Base-by-base conservation (phyloP, 2,329 filamentous ascomycete species). In the Colletotrichum liriopes region DNA sequence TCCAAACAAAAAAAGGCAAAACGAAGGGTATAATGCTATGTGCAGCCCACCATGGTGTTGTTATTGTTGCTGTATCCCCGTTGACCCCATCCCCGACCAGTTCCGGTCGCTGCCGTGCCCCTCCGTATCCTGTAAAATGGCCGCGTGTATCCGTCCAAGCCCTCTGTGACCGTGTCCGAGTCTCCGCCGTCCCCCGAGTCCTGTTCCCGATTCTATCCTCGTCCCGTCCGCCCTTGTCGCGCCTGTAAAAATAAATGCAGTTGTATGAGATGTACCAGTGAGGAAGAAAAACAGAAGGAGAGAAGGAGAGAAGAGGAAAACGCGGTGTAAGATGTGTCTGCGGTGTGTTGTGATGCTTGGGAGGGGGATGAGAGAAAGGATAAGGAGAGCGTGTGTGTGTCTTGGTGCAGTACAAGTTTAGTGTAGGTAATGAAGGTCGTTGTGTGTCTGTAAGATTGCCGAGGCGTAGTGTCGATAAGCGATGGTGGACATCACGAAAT, bases 1-100 rank as follows among this genome's bases (percentile, higher is more conserved):
- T 58, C 18, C 49, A 16, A 47, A 47, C 23, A 52, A 39, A 51
- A 51, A 60, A 73, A 49, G 61, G 65, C 60, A 74, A 72, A 72
- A 47, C 68, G 52, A 71, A 73, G 71, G 71, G 73, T 73, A 74
- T 73, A 74, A 73, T 74, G 73, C 73, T 74, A 74, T 74, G 71
- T 74, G 73, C 71, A 74, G 55, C 67, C 71, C 71, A 67, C 66
- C 61, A 73, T 71, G 49, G 23, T 26, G 23, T 26, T 26, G 23
- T 26, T 26, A 26, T 52, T 54, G 5, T 26, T 39, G 20, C 39
- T 58, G 55, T 58, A 56, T 66, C 62, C 61, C 67, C 52, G 43
- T 64, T 29, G 59, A 39, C 32, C 64, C 66, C 9, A 47, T 23
- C 26, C 60, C 60, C 35, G 37, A 23, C 67, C 60, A 23, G 37